These are phyloP conservation scores for Cyclostephanos invisitatus DNA, from an alignment of 108 stramenopile species.

Conservation along the genomic window DNA sequence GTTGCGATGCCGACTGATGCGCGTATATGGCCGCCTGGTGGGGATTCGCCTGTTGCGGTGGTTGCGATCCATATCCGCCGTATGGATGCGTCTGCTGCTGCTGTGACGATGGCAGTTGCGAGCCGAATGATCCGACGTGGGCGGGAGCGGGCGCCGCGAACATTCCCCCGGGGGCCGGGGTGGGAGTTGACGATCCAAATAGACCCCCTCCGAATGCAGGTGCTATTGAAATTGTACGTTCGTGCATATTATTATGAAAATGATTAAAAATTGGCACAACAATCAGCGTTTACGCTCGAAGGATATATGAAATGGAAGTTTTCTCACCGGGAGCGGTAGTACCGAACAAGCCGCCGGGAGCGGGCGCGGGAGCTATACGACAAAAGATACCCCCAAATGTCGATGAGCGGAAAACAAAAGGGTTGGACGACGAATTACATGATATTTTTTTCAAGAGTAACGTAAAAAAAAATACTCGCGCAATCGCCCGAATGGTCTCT, in stretches of 20 bases:
- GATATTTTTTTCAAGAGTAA: too few species aligned
- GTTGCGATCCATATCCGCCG: conserved; percentile 21
- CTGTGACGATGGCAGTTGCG: neutral
- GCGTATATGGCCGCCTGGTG: conserved; percentile 75
- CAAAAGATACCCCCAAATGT: neutral
- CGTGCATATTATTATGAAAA: neutral
- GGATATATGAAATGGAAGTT: neutral
- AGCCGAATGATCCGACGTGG: too few species aligned
- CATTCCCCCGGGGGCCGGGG: conserved; percentile 27
- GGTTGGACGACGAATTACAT: too few species aligned
- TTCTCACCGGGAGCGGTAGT: conserved; percentile 18
- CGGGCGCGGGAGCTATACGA: conserved; percentile 21
- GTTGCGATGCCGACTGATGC: conserved; percentile 65
- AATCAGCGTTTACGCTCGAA: neutral
- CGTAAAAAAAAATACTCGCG: too few species aligned
- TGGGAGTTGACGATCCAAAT: conserved; percentile 34
- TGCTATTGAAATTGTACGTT: neutral
- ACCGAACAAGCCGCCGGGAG: conserved; percentile 50
- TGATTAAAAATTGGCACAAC: neutral
- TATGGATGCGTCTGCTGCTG: neutral
- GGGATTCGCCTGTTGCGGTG: conserved; percentile 37
- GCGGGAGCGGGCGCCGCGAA: conserved; percentile 16
- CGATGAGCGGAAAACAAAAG: neutral
- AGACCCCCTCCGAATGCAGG: conserved; percentile 36
- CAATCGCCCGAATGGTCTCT: too few species aligned